These are phyloP conservation scores for Pseudogymnoascus sp. DNA, from an alignment of 2,329 filamentous ascomycete species.

Conservation along the genomic window DNA sequence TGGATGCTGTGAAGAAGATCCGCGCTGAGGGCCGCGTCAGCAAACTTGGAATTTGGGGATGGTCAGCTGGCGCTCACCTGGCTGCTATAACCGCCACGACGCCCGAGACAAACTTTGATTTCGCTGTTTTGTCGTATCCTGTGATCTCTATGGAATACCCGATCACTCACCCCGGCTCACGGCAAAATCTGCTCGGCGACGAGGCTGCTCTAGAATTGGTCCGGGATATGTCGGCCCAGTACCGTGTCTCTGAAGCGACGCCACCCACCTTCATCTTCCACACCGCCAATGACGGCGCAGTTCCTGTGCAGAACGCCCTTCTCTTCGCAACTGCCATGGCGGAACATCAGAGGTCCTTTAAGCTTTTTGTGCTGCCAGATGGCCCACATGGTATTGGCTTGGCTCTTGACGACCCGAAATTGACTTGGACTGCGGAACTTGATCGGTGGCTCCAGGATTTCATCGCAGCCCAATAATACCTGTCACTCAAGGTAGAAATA, in stretches of 20 bases:
- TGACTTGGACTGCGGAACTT: constrained; percentile 24
- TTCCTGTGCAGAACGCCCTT: constrained; percentile 24
- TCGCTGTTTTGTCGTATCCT: constrained; percentile 23
- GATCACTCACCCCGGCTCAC: constrained; percentile 16
- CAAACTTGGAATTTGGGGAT: constrained; percentile 22
- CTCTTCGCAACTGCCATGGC: constrained; percentile 23
- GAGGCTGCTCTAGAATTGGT: constrained; percentile 19
- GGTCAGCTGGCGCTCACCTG: constrained; percentile 21
- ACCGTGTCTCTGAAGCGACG: constrained; percentile 18
- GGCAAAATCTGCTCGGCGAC: constrained; percentile 19
- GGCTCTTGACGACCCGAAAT: constrained; percentile 19
- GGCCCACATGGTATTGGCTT: constrained; percentile 25
- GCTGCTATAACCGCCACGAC: constrained; percentile 19
- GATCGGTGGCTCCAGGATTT: constrained; percentile 23
- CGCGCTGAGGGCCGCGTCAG: constrained; percentile 13
- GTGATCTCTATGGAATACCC: constrained; percentile 20
- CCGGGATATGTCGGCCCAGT: constrained; percentile 21
- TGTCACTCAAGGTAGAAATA: neutral
- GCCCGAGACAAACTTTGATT: constrained; percentile 17
- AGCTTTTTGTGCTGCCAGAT: constrained; percentile 23
- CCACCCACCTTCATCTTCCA: constrained; percentile 31
- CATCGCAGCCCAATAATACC: constrained; percentile 12
- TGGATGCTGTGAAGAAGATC: constrained; percentile 17
- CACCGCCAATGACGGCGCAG: constrained; percentile 23
- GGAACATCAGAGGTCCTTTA: constrained; percentile 16